These are phyloP conservation scores for Phytophthora quininea DNA, from an alignment of 352 stramenopile genomes.

Conservation along the genomic window DNA sequence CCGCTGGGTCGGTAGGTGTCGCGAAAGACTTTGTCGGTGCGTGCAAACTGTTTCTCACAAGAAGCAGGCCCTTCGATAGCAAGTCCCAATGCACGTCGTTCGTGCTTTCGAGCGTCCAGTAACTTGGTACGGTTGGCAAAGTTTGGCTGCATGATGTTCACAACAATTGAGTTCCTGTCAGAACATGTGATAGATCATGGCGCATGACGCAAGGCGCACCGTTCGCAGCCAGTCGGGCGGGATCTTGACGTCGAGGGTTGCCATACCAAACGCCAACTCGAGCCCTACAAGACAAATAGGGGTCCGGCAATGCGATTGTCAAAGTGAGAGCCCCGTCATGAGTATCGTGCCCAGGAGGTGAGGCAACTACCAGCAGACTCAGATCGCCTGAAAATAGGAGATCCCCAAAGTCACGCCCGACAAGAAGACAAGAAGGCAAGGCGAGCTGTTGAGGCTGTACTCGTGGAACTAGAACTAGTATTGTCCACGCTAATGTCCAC, in stretches of 20 bases:
- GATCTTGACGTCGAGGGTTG: constrained; percentile 45
- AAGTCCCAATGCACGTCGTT: constrained; percentile 47
- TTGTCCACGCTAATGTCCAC: too few relatives aligned
- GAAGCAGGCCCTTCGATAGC: constrained; percentile 30
- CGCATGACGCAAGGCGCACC: background rate
- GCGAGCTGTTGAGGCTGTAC: background rate
- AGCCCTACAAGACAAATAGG: background rate
- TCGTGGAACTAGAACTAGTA: too few relatives aligned
- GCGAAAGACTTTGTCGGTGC: constrained; percentile 51
- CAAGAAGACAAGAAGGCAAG: background rate
- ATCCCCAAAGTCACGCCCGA: background rate
- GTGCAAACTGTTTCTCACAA: constrained; percentile 46
- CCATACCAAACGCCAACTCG: constrained; percentile 20
- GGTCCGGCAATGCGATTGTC: constrained; percentile 8
- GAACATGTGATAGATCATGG: background rate
- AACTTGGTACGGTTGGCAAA: constrained; percentile 55
- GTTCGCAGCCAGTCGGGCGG: constrained; percentile 59
- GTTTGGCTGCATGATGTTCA: constrained; percentile 36
- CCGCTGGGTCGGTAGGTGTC: constrained; percentile 58
- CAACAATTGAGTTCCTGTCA: background rate
- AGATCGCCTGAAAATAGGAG: constrained; percentile 1
- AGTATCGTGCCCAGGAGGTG: too few relatives aligned
- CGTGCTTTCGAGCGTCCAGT: constrained; percentile 45
- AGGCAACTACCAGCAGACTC: background rate
- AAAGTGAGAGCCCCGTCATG: constrained; percentile 1